These are phyloP conservation scores for Phaffia australis DNA, from an alignment of 768 basidiomycete genomes.

Conservation along the genomic window DNA sequence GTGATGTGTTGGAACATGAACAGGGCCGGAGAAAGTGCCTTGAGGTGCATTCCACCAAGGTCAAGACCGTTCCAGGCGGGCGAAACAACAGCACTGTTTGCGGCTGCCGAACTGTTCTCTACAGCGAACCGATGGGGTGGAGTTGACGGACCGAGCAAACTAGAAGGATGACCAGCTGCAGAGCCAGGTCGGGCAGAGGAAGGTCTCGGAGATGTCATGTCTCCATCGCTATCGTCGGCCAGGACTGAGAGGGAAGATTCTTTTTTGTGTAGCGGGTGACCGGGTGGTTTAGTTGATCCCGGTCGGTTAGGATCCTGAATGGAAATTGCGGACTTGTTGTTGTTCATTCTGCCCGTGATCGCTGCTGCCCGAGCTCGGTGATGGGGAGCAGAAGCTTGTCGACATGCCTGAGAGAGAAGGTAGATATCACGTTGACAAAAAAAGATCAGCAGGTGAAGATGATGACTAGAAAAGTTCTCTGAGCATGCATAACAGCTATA, in stretches of 20 bases:
- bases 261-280: slow-evolving; percentile 32
- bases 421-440: too few species aligned
- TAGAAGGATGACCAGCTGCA: slow-evolving; percentile 43
- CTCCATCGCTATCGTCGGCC: slow-evolving; percentile 33
- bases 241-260: slow-evolving; percentile 19
- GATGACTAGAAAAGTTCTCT: slow-evolving; percentile 2
- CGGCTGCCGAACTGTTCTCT: slow-evolving; percentile 3
- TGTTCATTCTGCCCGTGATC: slow-evolving; percentile 72
- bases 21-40: slow-evolving; percentile 71
- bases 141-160: slow-evolving; percentile 51
- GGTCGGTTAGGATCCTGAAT: slow-evolving; percentile 75
- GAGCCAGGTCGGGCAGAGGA: slow-evolving; percentile 30
- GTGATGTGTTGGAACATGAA: slow-evolving; percentile 84
- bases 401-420: slow-evolving; percentile 55
- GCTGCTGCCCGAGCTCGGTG: slow-evolving; percentile 92
- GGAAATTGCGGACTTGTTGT: slow-evolving; percentile 70
- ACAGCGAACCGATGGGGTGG: slow-evolving; percentile 3
- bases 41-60: slow-evolving; percentile 90
- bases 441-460: slow-evolving; percentile 29
- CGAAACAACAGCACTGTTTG: slow-evolving; percentile 9
- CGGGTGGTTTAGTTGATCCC: slow-evolving; percentile 31
- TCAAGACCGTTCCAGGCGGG: slow-evolving; percentile 73
- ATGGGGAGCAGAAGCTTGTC: slow-evolving; percentile 76
- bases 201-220: slow-evolving; percentile 34
- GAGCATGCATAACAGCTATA: neutral